phyloP scores from a whole-genome alignment of 2,329 filamentous ascomycete genomes.

The Penicillium sp. region DNA sequence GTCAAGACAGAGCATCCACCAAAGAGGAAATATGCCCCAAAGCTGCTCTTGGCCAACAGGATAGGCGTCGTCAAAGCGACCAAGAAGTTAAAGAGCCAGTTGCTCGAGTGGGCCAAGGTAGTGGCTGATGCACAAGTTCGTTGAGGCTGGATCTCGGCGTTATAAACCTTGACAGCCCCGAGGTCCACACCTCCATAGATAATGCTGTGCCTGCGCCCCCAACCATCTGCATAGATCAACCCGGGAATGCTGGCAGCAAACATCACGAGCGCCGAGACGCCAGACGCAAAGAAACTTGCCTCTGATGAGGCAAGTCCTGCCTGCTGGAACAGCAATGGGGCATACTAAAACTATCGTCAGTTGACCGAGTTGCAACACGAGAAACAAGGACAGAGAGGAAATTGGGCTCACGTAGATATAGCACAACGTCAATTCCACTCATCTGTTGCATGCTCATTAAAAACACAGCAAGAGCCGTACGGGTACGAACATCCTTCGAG shows the following conservation, averaged over 20 bases:
- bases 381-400: neutral
- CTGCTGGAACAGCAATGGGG: slow-evolving; percentile 64
- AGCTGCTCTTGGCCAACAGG: slow-evolving; percentile 51
- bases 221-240: slow-evolving; percentile 62
- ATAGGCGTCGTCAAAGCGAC: slow-evolving; percentile 55
- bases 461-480: slow-evolving; percentile 61
- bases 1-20: slow-evolving; percentile 50
- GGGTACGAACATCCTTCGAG: slow-evolving; percentile 52
- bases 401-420: slow-evolving; percentile 56
- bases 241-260: slow-evolving; percentile 64
- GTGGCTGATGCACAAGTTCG: slow-evolving; percentile 62
- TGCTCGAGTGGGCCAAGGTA: slow-evolving; percentile 59
- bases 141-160: slow-evolving; percentile 63
- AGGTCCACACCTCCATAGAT: slow-evolving; percentile 61
- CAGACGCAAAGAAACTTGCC: slow-evolving; percentile 66
- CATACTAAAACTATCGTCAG: slow-evolving; percentile 54
- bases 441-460: slow-evolving; percentile 66
- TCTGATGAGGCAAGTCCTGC: slow-evolving; percentile 62
- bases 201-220: slow-evolving; percentile 62
- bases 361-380: neutral
- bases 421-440: slow-evolving; percentile 66
- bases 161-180: slow-evolving; percentile 58
- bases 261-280: slow-evolving; percentile 65
- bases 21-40: slow-evolving; percentile 56
- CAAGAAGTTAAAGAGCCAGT: slow-evolving; percentile 56